These are phyloP conservation scores for Scutellaria galericulata DNA, from an alignment of 257 asterid genomes.

Conservation along the genomic window DNA sequence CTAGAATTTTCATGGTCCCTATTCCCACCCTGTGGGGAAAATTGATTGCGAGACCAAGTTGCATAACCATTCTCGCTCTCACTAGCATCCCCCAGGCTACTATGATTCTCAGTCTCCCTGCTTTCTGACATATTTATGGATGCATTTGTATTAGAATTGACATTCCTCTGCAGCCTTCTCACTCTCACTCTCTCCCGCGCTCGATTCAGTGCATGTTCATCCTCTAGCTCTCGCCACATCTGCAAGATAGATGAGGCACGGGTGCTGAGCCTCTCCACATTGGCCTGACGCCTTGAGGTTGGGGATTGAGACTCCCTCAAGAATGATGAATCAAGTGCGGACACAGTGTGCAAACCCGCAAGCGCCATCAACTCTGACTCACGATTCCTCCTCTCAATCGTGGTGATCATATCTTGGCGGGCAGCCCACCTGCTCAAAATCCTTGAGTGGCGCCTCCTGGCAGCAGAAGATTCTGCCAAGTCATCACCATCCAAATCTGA, in stretches of 20 bases:
- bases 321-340: slow-evolving; percentile 85
- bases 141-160: slow-evolving; percentile 55
- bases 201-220: slow-evolving; percentile 66
- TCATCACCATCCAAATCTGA: slow-evolving; percentile 81
- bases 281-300: slow-evolving; percentile 73
- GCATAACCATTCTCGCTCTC: slow-evolving; percentile 70
- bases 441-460: slow-evolving; percentile 81
- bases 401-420: slow-evolving; percentile 86
- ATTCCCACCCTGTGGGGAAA: slow-evolving; percentile 48
- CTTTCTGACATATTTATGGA: slow-evolving; percentile 59
- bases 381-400: slow-evolving; percentile 84
- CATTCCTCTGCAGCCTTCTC: slow-evolving; percentile 72
- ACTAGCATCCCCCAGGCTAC: slow-evolving; percentile 58
- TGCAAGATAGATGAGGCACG: slow-evolving; percentile 82
- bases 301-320: slow-evolving; percentile 88
- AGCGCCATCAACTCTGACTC: slow-evolving; percentile 92
- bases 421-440: slow-evolving; percentile 90
- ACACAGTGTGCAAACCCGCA: slow-evolving; percentile 85
- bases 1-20: slow-evolving; percentile 64
- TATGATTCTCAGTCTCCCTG: slow-evolving; percentile 63
- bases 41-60: slow-evolving; percentile 63
- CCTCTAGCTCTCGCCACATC: slow-evolving; percentile 98
- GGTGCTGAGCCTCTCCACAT: slow-evolving; percentile 78
- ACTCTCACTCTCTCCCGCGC: slow-evolving; percentile 77
- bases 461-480: slow-evolving; percentile 83